phyloP scores from a whole-genome alignment of 495 filamentous ascomycete species.

The Xylaria longipes region DNA sequence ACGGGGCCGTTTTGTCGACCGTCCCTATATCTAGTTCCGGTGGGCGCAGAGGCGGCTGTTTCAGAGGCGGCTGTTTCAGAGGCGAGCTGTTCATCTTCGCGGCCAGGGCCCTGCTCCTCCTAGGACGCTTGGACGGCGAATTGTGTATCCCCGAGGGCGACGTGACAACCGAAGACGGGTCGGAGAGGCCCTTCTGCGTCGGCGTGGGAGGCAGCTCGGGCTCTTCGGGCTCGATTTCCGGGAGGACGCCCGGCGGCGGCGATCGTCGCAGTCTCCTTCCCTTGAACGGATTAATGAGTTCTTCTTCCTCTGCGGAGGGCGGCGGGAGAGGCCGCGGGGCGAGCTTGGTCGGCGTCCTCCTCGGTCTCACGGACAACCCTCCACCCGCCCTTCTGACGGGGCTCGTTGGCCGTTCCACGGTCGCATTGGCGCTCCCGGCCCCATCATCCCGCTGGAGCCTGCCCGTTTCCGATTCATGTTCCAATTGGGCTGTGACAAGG shows the following conservation, averaged over 20 bases:
- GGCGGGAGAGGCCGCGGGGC: conserved; percentile 48
- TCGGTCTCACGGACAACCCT: conserved; percentile 35
- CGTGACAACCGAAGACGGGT: conserved; percentile 55
- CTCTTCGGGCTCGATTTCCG: conserved; percentile 51
- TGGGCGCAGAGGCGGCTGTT: conserved; percentile 46
- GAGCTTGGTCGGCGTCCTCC: conserved; percentile 41
- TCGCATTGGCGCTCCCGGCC: neutral
- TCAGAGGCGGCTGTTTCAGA: conserved; percentile 55
- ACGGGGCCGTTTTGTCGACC: conserved; percentile 24
- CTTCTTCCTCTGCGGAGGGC: conserved; percentile 53
- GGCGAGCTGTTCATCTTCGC: conserved; percentile 53
- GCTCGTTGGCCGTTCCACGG: conserved; percentile 23
- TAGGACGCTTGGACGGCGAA: conserved; percentile 54
- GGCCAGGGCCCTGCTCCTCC: conserved; percentile 46
- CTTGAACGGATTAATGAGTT: conserved; percentile 49
- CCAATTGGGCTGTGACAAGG: neutral
- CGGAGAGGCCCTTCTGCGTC: conserved; percentile 62
- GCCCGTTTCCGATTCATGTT: conserved; percentile 12
- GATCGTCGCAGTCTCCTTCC: conserved; percentile 42
- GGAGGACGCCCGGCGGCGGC: conserved; percentile 48
- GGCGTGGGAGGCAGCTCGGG: conserved; percentile 76
- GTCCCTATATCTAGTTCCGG: conserved; percentile 5
- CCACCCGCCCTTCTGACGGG: conserved; percentile 30
- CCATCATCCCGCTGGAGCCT: neutral
- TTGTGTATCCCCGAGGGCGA: conserved; percentile 62